Percentiles rank a stretch among this genome's conserved stretches.
These are phyloP conservation scores for Royoungia palumana DNA, from an alignment of 768 basidiomycete genomes.

Conservation along the genomic window DNA sequence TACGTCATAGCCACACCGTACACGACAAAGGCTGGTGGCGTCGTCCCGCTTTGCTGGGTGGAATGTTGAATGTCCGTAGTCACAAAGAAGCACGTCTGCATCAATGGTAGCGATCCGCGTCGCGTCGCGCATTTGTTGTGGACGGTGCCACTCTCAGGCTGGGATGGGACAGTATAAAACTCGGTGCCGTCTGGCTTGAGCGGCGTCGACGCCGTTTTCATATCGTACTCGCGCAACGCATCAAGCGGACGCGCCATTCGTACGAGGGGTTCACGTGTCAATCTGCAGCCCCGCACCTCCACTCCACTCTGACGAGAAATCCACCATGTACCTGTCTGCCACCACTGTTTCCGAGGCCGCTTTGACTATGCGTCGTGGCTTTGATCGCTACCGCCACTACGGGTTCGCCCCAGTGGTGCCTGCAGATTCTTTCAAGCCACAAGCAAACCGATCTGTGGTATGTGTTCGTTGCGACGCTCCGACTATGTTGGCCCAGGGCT, in stretches of 20 bases:
- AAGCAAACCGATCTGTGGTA: background rate
- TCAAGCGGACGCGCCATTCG: background rate
- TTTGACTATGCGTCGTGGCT: background rate
- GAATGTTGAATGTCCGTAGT: background rate
- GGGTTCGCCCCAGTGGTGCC: background rate
- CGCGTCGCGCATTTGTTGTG: background rate
- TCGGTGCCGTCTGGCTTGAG: background rate
- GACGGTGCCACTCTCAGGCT: background rate
- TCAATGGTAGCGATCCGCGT: too few relatives aligned
- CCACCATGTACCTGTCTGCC: background rate
- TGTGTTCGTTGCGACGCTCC: background rate
- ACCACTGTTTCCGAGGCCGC: background rate
- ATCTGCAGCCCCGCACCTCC: background rate
- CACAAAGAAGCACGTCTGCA: background rate
- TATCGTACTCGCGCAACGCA: background rate
- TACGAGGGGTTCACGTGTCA: background rate
- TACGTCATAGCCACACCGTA: background rate
- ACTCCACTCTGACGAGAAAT: too few relatives aligned
- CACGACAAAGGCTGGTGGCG: constrained; percentile 4
- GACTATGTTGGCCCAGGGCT: background rate
- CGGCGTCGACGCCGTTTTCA: background rate
- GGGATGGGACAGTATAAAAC: constrained; percentile 1
- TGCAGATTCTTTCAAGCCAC: too few relatives aligned
- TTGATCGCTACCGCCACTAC: background rate
- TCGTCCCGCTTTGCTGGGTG: too few relatives aligned